Conservation (phyloP, 768 basidiomycete species). For the Psilocybe azurescens region DNA sequence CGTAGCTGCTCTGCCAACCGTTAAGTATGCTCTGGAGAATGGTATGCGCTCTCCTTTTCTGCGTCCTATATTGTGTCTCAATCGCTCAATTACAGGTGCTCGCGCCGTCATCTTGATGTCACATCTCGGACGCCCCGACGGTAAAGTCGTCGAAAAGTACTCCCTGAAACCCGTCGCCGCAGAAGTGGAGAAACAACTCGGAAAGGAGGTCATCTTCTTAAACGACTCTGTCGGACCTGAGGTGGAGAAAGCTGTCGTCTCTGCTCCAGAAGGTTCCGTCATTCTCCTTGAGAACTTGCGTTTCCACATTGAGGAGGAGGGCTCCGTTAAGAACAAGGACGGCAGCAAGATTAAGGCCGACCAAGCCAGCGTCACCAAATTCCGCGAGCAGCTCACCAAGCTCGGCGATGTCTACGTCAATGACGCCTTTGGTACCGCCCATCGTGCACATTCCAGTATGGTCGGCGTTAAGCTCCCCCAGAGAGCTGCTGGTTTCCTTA, state of each 20-base stretch:
- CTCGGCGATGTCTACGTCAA: conserved; percentile 98
- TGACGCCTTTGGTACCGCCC: conserved; percentile 98
- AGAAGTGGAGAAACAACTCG: conserved; percentile 79
- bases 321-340: conserved; percentile 90
- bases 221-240: conserved; percentile 86
- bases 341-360: conserved; percentile 96
- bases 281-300: conserved; percentile 97
- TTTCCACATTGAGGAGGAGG: conserved; percentile 99
- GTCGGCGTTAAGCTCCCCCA: conserved; percentile 93
- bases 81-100: conserved; percentile 57
- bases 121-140: conserved; percentile 96
- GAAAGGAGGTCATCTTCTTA: conserved; percentile 79
- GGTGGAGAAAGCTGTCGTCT: conserved; percentile 78
- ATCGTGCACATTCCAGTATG: conserved; percentile 99
- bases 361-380: conserved; percentile 75
- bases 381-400: conserved; percentile 86
- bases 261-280: conserved; percentile 66
- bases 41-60: conserved; percentile 46
- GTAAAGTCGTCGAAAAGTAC: conserved; percentile 87
- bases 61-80: conserved; percentile 13
- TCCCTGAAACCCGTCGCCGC: conserved; percentile 86
- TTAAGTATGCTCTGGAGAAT: conserved; percentile 89
- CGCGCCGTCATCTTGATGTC: conserved; percentile 92
- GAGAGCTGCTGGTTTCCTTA: conserved; percentile 93
- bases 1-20: conserved; percentile 94